Evolutionary conservation across 768 basidiomycete species (phyloP).

Genomic region (Phylloporus sp.): DNA sequence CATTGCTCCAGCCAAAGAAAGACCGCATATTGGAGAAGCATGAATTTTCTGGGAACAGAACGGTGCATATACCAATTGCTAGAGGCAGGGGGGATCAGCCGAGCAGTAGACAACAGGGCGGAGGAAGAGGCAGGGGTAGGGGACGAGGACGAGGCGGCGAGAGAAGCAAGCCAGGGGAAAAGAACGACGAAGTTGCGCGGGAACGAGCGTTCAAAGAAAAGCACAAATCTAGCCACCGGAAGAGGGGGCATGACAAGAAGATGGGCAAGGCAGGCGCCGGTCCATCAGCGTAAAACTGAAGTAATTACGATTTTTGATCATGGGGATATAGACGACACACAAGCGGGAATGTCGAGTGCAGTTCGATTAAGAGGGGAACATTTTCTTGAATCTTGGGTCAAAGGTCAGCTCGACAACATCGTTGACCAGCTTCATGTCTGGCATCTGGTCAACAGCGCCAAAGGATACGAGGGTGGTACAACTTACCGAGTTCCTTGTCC

Average conservation of each 20-base stretch:
- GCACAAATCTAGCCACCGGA: slow-evolving; percentile 76
- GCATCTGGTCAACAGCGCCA: slow-evolving; percentile 5
- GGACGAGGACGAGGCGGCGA: slow-evolving; percentile 40
- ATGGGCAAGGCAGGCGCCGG: slow-evolving; percentile 61
- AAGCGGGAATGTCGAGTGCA: not conserved
- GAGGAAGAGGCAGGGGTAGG: slow-evolving; percentile 26
- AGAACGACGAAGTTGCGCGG: slow-evolving; percentile 37
- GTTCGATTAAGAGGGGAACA: slow-evolving; percentile 37
- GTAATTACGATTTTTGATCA: not conserved
- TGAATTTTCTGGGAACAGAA: slow-evolving; percentile 65
- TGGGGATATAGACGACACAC: not conserved
- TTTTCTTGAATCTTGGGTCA: slow-evolving; percentile 48
- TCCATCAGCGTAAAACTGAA: slow-evolving; percentile 19
- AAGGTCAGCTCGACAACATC: slow-evolving; percentile 59
- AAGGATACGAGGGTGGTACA: not conserved
- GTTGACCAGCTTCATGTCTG: slow-evolving; percentile 58
- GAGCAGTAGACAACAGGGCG: slow-evolving; percentile 15
- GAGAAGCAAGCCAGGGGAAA: slow-evolving; percentile 33
- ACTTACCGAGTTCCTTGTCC: slow-evolving; percentile 52
- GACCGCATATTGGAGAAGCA: slow-evolving; percentile 71
- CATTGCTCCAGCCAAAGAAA: slow-evolving; percentile 54
- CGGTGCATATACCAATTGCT: slow-evolving; percentile 7
- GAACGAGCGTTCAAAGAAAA: slow-evolving; percentile 73
- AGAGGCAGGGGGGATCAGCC: not conserved
- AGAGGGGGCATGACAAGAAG: slow-evolving; percentile 86